Conservation (phyloP, 176 grass and related monocot species). For the Aegilops tauschii region DNA sequence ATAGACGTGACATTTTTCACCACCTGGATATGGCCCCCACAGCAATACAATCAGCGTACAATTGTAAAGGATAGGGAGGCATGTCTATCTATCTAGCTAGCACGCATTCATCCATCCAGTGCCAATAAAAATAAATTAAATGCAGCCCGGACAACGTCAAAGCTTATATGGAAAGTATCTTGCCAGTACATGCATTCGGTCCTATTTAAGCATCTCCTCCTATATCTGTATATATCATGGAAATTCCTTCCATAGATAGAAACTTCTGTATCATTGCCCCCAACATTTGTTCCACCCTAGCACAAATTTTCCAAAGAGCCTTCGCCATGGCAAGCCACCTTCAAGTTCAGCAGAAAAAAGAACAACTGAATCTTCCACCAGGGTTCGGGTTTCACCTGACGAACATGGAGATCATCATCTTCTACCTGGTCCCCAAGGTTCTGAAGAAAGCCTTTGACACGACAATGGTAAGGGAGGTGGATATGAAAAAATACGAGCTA, state of each 20-base stretch:
- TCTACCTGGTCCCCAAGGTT: no score
- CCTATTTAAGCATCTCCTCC: not conserved
- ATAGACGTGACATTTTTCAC: no score
- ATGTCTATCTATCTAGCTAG: not conserved
- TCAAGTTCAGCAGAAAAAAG: no score
- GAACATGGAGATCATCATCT: no score
- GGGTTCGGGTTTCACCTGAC: no score
- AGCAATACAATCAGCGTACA: not conserved
- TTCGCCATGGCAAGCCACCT: not conserved
- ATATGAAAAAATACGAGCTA: conserved; percentile 62
- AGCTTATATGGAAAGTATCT: not conserved
- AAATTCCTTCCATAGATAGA: not conserved
- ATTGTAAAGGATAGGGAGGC: not conserved
- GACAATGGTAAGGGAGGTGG: conserved; percentile 38
- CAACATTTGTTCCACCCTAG: not conserved
- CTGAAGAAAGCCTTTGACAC: conserved; percentile 17
- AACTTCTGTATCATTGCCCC: not conserved
- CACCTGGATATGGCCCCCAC: no score
- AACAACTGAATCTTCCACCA: no score
- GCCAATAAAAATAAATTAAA: not conserved
- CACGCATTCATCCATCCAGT: not conserved
- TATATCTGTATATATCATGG: not conserved
- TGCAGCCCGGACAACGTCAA: not conserved
- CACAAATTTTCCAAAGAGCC: not conserved
- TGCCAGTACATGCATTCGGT: not conserved